Conservation (phyloP, 257 asterid species). For the Hygrophila difformis region DNA sequence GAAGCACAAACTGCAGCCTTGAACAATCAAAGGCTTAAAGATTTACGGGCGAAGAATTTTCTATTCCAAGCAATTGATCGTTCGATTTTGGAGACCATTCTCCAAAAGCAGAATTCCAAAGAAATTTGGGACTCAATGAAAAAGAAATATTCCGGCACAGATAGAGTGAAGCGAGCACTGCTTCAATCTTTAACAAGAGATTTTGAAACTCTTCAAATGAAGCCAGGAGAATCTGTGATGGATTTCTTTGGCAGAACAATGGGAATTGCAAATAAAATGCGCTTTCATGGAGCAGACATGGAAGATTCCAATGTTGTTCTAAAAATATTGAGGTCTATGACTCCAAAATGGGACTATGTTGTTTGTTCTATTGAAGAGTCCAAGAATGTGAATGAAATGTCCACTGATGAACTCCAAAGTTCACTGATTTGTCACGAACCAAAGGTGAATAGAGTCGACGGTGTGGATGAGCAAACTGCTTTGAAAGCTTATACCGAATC, state of each 20-base stretch:
- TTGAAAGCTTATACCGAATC: background rate
- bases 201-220: slow-evolving; percentile 14
- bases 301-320: slow-evolving; percentile 9
- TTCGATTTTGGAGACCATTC: slow-evolving; percentile 3
- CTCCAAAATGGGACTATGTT: slow-evolving; percentile 8
- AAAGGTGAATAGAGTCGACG: background rate
- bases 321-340: slow-evolving; percentile 11
- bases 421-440: slow-evolving; percentile 8
- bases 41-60: slow-evolving; percentile 6
- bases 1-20: no score
- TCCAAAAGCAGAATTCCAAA: no score
- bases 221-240: background rate
- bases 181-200: slow-evolving; percentile 5
- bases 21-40: no score
- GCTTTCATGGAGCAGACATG: slow-evolving; percentile 4
- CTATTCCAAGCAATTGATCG: slow-evolving; percentile 6
- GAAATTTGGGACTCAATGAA: slow-evolving; percentile 12
- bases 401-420: slow-evolving; percentile 6
- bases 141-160: slow-evolving; percentile 10
- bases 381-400: background rate
- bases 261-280: slow-evolving; percentile 12
- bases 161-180: background rate
- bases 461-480: slow-evolving; percentile 7
- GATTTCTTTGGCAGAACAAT: slow-evolving; percentile 8
- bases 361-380: slow-evolving; percentile 14